A percentile compares a stretch with the other conserved stretches of the same genome.
Conservation (phyloP, 1,284 basidiomycete genomes). For the Rhodotorula mucilaginosa region DNA sequence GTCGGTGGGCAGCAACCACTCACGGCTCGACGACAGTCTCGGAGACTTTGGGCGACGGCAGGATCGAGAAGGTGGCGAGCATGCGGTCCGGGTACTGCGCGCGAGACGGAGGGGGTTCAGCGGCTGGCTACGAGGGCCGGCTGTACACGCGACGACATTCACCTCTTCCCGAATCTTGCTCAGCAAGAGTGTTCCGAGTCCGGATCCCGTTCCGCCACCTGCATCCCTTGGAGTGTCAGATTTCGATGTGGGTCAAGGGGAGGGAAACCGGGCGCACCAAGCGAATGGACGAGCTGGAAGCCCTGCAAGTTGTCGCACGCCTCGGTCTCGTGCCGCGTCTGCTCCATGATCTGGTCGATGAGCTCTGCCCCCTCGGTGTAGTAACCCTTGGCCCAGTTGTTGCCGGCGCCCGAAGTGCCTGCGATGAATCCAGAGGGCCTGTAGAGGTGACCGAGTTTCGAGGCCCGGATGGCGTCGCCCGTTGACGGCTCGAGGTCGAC, state of each 20-base stretch:
- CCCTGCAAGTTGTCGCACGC: constrained; percentile 84
- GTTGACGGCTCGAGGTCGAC: constrained; percentile 91
- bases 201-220: constrained; percentile 80
- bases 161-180: constrained; percentile 73
- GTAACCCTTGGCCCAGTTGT: constrained; percentile 76
- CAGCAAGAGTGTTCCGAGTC: constrained; percentile 75
- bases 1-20: background rate
- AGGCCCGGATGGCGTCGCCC: constrained; percentile 59
- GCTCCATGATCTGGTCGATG: constrained; percentile 70
- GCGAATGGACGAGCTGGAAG: constrained; percentile 87
- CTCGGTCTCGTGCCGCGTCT: constrained; percentile 57
- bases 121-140: no score
- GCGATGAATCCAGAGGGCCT: constrained; percentile 68
- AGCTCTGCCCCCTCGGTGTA: constrained; percentile 86
- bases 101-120: background rate
- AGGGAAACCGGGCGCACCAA: constrained; percentile 55
- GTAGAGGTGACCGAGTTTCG: constrained; percentile 57
- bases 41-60: constrained; percentile 90
- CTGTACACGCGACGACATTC: no score
- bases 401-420: constrained; percentile 72
- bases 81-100: constrained; percentile 58
- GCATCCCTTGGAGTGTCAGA: background rate
- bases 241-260: no score
- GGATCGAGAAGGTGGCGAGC: constrained; percentile 86
- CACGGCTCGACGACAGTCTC: constrained; percentile 84